phyloP scores from a whole-genome alignment of 805 yeast genomes.

The Diddensiella santjacobensis region DNA sequence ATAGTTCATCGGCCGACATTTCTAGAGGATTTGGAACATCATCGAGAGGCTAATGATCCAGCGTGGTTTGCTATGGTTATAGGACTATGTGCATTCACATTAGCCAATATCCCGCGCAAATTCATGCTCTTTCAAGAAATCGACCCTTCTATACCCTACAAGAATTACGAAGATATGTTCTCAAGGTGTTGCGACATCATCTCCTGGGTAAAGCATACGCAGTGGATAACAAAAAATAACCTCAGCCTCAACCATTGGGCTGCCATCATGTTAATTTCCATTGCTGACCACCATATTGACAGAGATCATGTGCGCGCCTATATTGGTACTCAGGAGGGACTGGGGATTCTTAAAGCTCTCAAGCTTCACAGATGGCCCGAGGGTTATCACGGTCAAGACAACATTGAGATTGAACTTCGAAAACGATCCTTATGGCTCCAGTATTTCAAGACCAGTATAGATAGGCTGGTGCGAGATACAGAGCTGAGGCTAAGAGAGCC shows the following conservation, averaged over 20 bases:
- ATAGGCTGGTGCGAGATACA: neutral
- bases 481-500: constrained; percentile 2
- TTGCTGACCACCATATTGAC: constrained; percentile 15
- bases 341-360: constrained; percentile 10
- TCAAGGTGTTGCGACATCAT: constrained; percentile 11
- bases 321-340: constrained; percentile 2
- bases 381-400: constrained; percentile 10
- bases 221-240: constrained; percentile 7
- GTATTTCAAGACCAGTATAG: constrained; percentile 9
- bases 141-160: constrained; percentile 14
- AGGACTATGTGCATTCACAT: constrained; percentile 11
- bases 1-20: constrained; percentile 19
- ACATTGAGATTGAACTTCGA: constrained; percentile 16
- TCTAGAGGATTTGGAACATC: constrained; percentile 11
- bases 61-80: constrained; percentile 14
- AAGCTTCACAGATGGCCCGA: constrained; percentile 12
- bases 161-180: constrained; percentile 10
- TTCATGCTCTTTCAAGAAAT: constrained; percentile 9
- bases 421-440: constrained; percentile 17
- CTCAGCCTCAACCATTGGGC: constrained; percentile 10
- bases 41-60: constrained; percentile 16
- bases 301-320: constrained; percentile 12
- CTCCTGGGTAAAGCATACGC: constrained; percentile 1
- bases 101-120: constrained; percentile 15
- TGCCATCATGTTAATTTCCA: constrained; percentile 7